phyloP scores from a whole-genome alignment of 805 yeast species.

The Dipodascopsis uninucleata region DNA sequence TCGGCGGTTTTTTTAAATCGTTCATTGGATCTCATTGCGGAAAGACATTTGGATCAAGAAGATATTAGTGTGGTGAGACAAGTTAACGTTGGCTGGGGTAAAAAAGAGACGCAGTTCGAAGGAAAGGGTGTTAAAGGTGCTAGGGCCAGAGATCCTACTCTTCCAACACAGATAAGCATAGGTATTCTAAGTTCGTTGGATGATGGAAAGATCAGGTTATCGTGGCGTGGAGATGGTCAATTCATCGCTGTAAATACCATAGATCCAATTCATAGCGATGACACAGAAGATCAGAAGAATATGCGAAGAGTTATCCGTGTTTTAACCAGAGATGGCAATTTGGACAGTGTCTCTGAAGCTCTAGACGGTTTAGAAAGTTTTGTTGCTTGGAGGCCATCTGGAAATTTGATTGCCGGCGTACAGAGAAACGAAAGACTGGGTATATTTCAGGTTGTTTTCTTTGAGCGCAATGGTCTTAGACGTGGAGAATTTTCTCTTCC shows the following conservation, averaged over 20 bases:
- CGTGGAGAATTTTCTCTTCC: constrained; percentile 80
- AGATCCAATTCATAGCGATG: constrained; percentile 53
- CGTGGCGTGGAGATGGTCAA: constrained; percentile 97
- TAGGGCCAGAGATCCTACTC: constrained; percentile 76
- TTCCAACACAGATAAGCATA: constrained; percentile 63
- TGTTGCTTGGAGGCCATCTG: constrained; percentile 87
- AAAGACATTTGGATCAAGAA: constrained; percentile 51
- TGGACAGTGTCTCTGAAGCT: constrained; percentile 85
- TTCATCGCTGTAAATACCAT: constrained; percentile 65
- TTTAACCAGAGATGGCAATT: constrained; percentile 69
- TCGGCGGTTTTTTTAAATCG: constrained; percentile 63
- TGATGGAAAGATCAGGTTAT: constrained; percentile 45
- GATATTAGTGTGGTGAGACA: constrained; percentile 75
- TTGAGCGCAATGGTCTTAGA: constrained; percentile 89
- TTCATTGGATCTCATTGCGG: constrained; percentile 73
- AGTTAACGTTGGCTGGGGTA: constrained; percentile 98
- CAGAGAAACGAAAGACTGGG: constrained; percentile 39
- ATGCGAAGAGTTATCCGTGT: constrained; percentile 78
- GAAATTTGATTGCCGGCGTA: constrained; percentile 77
- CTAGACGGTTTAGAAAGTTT: constrained; percentile 73
- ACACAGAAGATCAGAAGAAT: constrained; percentile 32
- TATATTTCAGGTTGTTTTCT: constrained; percentile 60
- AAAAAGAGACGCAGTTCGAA: constrained; percentile 90
- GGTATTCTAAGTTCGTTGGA: constrained; percentile 64
- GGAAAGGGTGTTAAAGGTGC: constrained; percentile 86